Evolutionary conservation across 257 asterid species (phyloP).

Genomic region (Lycium ferocissimum): DNA sequence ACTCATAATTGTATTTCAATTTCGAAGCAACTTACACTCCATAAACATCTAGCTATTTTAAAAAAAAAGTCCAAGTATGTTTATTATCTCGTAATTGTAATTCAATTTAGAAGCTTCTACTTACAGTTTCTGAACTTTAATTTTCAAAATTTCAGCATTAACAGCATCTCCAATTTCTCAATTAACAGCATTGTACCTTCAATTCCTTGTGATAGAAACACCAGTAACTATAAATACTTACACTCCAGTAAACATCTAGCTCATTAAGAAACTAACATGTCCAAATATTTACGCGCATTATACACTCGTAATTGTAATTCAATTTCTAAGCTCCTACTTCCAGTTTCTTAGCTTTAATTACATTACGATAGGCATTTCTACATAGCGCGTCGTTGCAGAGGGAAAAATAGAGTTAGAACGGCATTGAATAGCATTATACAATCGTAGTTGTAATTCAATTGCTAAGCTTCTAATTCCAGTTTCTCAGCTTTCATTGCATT

Average conservation of each 20-base stretch:
- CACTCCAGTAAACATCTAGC: not conserved
- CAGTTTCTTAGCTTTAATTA: not conserved
- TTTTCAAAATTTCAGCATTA: too few relatives aligned
- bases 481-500: not conserved
- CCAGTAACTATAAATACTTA: not conserved
- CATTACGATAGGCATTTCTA: slow-evolving; percentile 15
- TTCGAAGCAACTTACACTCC: too few relatives aligned
- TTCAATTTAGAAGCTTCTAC: not conserved
- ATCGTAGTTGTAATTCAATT: not conserved
- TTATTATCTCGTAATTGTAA: not conserved
- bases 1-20: too few relatives aligned
- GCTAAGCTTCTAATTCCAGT: not conserved
- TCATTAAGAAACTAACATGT: not conserved
- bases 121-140: not conserved
- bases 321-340: not conserved
- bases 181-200: not conserved
- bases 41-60: too few relatives aligned
- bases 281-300: not conserved
- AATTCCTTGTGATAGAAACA: not conserved
- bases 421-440: too few relatives aligned
- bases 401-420: not conserved
- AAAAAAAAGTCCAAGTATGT: too few relatives aligned
- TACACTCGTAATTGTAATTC: not conserved
- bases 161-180: not conserved
- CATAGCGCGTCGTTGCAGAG: not conserved